phyloP scores from a whole-genome alignment of 2,329 filamentous ascomycete genomes.

The Fusarium tanahbumbuense region DNA sequence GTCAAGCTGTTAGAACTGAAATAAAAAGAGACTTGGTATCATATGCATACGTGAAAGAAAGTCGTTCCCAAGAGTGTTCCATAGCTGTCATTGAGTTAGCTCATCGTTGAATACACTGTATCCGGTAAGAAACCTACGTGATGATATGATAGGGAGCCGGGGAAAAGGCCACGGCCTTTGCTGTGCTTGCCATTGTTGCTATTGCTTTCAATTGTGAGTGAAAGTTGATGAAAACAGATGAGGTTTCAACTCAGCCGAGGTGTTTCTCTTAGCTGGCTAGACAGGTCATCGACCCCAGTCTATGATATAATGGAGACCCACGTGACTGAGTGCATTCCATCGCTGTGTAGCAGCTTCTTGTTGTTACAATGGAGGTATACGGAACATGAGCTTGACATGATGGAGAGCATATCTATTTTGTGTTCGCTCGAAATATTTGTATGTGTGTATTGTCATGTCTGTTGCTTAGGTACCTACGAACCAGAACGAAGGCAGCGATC shows the following conservation, averaged over 20 bases:
- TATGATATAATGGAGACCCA: constrained; percentile 47
- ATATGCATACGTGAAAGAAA: constrained; percentile 76
- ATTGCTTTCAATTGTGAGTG: constrained; percentile 3
- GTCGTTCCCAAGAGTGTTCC: constrained; percentile 88
- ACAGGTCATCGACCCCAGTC: constrained; percentile 13
- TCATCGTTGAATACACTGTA: not conserved
- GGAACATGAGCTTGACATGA: not conserved
- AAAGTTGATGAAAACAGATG: constrained; percentile 10
- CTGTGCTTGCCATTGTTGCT: constrained; percentile 59
- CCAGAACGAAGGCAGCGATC: not conserved
- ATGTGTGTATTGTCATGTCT: not conserved
- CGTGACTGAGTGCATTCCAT: constrained; percentile 40
- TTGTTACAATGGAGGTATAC: not conserved
- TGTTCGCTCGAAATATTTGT: not conserved
- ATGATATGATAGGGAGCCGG: constrained; percentile 81
- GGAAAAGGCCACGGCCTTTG: constrained; percentile 67
- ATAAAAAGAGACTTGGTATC: not conserved
- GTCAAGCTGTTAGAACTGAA: constrained; percentile 22
- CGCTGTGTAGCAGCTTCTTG: not conserved
- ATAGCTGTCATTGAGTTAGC: constrained; percentile 69
- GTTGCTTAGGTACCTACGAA: not conserved
- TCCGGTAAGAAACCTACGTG: constrained; percentile 62
- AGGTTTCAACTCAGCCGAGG: constrained; percentile 26
- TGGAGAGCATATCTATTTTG: not conserved
- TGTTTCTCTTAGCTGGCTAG: not conserved